phyloP scores from a whole-genome alignment of 2,329 filamentous ascomycete species.

The Chaetomiaceae sp. region DNA sequence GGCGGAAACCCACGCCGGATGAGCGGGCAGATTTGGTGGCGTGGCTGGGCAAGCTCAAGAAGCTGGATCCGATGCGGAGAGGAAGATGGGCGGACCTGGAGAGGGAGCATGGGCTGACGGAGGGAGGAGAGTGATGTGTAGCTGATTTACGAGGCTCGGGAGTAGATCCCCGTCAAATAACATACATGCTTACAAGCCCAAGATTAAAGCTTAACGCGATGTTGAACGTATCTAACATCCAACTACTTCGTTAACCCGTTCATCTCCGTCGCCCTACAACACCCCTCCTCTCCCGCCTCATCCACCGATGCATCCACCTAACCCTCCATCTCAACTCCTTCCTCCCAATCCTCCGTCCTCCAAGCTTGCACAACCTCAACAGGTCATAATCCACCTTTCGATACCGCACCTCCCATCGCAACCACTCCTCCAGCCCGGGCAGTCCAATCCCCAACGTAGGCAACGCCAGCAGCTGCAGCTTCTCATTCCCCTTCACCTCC shows the following conservation, averaged over 20 bases:
- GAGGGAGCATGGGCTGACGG: conserved; percentile 29
- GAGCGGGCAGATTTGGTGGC: conserved; percentile 42
- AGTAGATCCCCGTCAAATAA: background rate
- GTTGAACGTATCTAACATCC: too few species aligned
- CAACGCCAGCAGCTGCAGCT: conserved; percentile 46
- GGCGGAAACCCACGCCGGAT: conserved; percentile 35
- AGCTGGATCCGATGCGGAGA: conserved; percentile 67
- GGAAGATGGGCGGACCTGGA: conserved; percentile 74
- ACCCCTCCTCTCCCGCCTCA: background rate
- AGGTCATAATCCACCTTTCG: conserved; percentile 44
- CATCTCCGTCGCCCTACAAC: background rate
- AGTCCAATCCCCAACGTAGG: conserved; percentile 48
- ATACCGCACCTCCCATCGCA: conserved; percentile 48
- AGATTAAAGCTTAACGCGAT: too few species aligned
- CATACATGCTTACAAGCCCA: background rate
- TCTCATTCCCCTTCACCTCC: conserved; percentile 6
- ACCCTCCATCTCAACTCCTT: conserved; percentile 16
- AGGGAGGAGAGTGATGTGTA: background rate
- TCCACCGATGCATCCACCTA: conserved; percentile 8
- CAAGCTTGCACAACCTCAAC: conserved; percentile 25
- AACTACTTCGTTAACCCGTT: too few species aligned
- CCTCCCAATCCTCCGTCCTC: background rate
- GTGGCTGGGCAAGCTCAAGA: conserved; percentile 63
- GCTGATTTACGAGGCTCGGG: background rate
- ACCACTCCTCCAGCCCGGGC: conserved; percentile 44